phyloP scores from a whole-genome alignment of 2,329 filamentous ascomycete species.

The Penicillium sp. region DNA sequence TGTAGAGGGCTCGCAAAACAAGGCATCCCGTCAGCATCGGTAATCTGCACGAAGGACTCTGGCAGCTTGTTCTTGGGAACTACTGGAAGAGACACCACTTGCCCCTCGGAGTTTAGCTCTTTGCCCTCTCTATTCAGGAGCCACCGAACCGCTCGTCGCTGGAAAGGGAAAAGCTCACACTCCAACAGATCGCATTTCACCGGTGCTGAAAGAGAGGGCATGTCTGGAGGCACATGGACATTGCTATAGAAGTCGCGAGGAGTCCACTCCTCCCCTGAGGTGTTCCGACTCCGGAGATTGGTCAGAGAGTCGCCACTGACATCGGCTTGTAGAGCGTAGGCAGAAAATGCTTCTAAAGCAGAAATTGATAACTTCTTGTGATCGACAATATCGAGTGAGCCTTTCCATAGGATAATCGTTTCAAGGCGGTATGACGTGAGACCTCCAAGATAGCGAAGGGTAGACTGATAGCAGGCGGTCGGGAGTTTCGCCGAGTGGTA shows the following conservation, averaged over 20 bases:
- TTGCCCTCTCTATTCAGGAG: constrained; percentile 51
- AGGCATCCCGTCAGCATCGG: constrained; percentile 42
- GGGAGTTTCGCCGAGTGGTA: constrained; percentile 27
- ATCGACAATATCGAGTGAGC: constrained; percentile 36
- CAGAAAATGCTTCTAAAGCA: constrained; percentile 31
- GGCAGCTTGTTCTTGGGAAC: constrained; percentile 32
- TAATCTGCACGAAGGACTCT: constrained; percentile 43
- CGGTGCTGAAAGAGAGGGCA: constrained; percentile 36
- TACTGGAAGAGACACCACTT: constrained; percentile 27
- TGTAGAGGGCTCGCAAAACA: constrained; percentile 51
- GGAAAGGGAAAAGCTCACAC: constrained; percentile 54
- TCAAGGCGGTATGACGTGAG: constrained; percentile 33
- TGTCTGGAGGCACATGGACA: constrained; percentile 50
- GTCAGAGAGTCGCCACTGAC: constrained; percentile 12
- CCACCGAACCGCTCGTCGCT: constrained; percentile 53
- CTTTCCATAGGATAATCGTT: constrained; percentile 40
- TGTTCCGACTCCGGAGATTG: constrained; percentile 1
- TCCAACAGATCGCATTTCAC: constrained; percentile 41
- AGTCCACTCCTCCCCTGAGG: constrained; percentile 30
- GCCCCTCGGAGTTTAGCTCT: constrained; percentile 38
- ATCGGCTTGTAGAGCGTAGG: constrained; percentile 35
- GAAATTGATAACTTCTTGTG: constrained; percentile 24
- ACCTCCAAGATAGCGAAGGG: constrained; percentile 26
- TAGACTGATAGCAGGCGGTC: constrained; percentile 39
- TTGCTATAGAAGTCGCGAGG: constrained; percentile 53